A percentile compares a stretch with the other conserved stretches of the same genome.
phyloP scores from a whole-genome alignment of 768 basidiomycete genomes.

The Tephrocybe rancida region DNA sequence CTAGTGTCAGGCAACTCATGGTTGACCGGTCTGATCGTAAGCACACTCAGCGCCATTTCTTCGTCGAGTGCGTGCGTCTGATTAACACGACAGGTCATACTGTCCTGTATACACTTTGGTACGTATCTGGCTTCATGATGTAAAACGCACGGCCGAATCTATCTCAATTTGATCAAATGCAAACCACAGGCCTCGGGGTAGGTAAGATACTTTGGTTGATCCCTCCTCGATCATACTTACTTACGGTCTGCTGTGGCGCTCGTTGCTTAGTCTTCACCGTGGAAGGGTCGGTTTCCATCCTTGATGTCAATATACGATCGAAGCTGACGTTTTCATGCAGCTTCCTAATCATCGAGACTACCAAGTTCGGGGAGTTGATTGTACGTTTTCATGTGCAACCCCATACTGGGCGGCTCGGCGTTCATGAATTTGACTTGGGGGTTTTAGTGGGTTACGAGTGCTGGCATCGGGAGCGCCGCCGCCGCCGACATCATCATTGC shows the following conservation, averaged over 20 bases:
- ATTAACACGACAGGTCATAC: slow-evolving; percentile 30
- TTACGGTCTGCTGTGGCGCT: background rate
- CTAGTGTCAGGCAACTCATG: slow-evolving; percentile 47
- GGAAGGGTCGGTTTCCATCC: slow-evolving; percentile 36
- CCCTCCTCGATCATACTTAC: too few species aligned
- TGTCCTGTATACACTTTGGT: slow-evolving; percentile 47
- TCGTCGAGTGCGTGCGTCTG: background rate
- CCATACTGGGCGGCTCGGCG: slow-evolving; percentile 34
- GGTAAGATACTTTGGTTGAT: too few species aligned
- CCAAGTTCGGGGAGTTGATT: slow-evolving; percentile 35
- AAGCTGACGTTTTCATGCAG: slow-evolving; percentile 21
- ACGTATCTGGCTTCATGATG: slow-evolving; percentile 12
- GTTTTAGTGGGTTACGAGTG: slow-evolving; percentile 48
- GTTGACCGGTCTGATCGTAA: slow-evolving; percentile 45
- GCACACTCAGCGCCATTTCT: slow-evolving; percentile 10
- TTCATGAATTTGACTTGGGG: background rate
- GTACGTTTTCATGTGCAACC: slow-evolving; percentile 23
- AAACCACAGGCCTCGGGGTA: slow-evolving; percentile 40
- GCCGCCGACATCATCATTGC: slow-evolving; percentile 54
- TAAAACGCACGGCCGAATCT: background rate
- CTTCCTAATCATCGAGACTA: slow-evolving; percentile 34
- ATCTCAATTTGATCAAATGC: background rate
- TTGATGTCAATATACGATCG: background rate
- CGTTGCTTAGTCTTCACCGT: slow-evolving; percentile 43
- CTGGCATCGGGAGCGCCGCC: slow-evolving; percentile 49